Base-by-base conservation (phyloP, 169 alveolate species). In the Cystoisospora suis region DNA sequence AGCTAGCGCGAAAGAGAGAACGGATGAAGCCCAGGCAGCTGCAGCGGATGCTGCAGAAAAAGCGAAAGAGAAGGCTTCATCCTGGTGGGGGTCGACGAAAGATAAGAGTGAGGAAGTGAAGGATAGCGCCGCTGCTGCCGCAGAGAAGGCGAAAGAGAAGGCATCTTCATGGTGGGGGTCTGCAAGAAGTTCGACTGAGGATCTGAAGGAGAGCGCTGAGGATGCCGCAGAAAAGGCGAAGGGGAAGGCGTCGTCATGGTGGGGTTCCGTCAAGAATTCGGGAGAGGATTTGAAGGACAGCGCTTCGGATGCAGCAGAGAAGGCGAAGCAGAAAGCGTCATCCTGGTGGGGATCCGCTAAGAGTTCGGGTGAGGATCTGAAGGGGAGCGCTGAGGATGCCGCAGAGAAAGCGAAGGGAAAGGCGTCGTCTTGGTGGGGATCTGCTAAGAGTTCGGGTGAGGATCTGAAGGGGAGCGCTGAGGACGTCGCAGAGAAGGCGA, bases 131-230 rank as follows among this genome's bases (percentile, higher is more conserved):
- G 77, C 77, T 5, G 40, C n/a, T 5, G 77, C 77, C 5, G 77
- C 45, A 27, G 77, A n/a, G n/a, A 3, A n/a, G 12, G 36, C 34
- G 77, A 65, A 65, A 44, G 77, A 65, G 4, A 65, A 65, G n/a
- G 77, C 45, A n/a, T 65, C 77, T 36, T 65, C 77, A 27, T 65
- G 77, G 77, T 65, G 77, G 77, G 45, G n/a, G 40, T 32, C 27
- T 12, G 77, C 77, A n/a, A 65, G 34, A n/a, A 20, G 44, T 5
- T 65, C 77, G n/a, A 32, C 77, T n/a, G 77, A n/a, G 6, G 20
- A 15, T 59, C 6, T 59, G 4, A 27, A 29, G 7, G 20, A 29
- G 20, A 36, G 34, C 75, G 6, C 29, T 9, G 75, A 15, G 4
- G 75, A 17, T 36, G n/a, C 75, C 20, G 75, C 75, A 27, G 77